These are phyloP conservation scores for Neopestalotiopsis clavispora DNA, from an alignment of 2,329 filamentous ascomycete species.

Conservation along the genomic window DNA sequence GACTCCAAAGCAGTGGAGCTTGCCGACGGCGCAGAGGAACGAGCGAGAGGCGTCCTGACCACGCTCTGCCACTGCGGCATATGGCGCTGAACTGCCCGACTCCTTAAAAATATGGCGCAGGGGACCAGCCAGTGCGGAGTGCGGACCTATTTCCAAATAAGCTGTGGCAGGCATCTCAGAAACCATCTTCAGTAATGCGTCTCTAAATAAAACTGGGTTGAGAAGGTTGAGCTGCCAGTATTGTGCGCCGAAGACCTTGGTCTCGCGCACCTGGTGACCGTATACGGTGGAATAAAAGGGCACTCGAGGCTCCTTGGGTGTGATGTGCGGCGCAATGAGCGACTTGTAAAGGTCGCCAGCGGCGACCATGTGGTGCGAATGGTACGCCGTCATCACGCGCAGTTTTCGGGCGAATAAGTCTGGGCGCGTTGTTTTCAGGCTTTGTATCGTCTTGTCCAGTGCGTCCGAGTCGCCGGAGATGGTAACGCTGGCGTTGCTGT, in stretches of 20 bases:
- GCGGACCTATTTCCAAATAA: slow-evolving; percentile 9
- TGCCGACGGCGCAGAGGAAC: slow-evolving; percentile 12
- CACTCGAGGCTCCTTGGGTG: slow-evolving; percentile 3
- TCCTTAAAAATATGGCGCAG: background rate
- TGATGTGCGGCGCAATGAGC: slow-evolving; percentile 20
- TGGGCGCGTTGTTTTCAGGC: slow-evolving; percentile 33
- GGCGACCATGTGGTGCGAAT: slow-evolving; percentile 38
- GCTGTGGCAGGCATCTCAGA: too few relatives aligned
- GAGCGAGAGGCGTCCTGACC: background rate
- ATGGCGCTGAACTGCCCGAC: background rate
- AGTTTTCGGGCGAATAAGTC: slow-evolving; percentile 38
- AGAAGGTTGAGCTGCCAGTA: slow-evolving; percentile 34
- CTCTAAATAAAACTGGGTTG: slow-evolving; percentile 33
- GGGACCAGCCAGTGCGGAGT: background rate
- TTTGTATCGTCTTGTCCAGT: slow-evolving; percentile 30
- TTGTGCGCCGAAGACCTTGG: slow-evolving; percentile 22
- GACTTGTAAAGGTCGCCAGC: slow-evolving; percentile 22
- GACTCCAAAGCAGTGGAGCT: slow-evolving; percentile 8
- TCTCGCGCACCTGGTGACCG: slow-evolving; percentile 30
- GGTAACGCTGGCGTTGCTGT: slow-evolving; percentile 36
- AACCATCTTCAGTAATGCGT: background rate
- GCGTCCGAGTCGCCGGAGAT: slow-evolving; percentile 30
- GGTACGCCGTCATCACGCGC: slow-evolving; percentile 46
- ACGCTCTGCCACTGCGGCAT: slow-evolving; percentile 1
- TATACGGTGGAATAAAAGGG: slow-evolving; percentile 34